A percentile compares a stretch with the other conserved stretches of the same genome.
Conservation (phyloP, 163 green algal species). For the Coccomyxa subellipsoidea region DNA sequence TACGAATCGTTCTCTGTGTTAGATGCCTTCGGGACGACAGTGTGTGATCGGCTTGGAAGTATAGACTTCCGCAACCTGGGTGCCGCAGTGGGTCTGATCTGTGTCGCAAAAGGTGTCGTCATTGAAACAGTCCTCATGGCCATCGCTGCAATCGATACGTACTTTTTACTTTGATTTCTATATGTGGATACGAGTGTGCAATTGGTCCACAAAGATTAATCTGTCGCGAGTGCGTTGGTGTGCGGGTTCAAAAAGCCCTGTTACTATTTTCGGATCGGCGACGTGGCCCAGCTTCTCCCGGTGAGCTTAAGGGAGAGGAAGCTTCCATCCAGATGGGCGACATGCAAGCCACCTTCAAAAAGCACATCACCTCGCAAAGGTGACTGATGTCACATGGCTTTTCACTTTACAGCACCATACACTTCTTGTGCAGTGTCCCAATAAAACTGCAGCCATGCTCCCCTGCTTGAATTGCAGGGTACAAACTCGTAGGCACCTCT, state of each 20-base stretch:
- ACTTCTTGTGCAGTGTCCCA: too few relatives aligned
- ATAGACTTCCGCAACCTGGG: neutral
- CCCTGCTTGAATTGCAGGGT: neutral
- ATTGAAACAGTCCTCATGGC: neutral
- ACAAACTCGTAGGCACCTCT: neutral
- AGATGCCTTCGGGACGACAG: neutral
- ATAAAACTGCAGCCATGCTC: neutral
- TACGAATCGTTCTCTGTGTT: constrained; percentile 2
- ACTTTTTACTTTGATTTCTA: neutral
- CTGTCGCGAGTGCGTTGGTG: too few relatives aligned
- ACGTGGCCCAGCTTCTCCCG: neutral
- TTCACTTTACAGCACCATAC: too few relatives aligned
- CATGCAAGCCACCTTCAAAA: too few relatives aligned
- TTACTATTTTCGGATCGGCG: neutral
- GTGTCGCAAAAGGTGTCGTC: neutral
- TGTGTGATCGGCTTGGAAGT: neutral
- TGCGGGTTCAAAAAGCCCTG: too few relatives aligned
- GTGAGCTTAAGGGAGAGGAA: neutral
- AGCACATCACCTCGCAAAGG: too few relatives aligned
- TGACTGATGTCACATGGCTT: too few relatives aligned
- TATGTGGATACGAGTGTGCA: too few relatives aligned
- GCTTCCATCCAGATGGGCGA: neutral
- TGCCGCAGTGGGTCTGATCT: neutral
- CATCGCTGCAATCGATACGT: neutral
- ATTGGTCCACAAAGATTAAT: too few relatives aligned